phyloP scores from a whole-genome alignment of 2,329 filamentous ascomycete genomes.

The Thielaviopsis ethacetica region DNA sequence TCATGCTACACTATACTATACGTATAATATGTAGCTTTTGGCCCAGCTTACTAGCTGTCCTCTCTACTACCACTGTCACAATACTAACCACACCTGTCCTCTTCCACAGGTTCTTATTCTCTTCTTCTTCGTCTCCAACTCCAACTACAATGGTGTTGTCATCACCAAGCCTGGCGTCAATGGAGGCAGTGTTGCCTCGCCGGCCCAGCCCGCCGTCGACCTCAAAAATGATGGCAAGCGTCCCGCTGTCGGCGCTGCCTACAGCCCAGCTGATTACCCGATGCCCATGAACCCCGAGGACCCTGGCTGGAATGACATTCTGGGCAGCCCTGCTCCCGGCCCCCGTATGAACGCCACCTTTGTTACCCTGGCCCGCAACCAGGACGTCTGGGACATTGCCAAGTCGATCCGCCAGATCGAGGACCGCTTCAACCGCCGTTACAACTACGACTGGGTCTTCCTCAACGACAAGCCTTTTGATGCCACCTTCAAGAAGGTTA shows the following conservation, averaged over 20 bases:
- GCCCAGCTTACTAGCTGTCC: background rate
- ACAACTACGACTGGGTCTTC: conserved; percentile 98
- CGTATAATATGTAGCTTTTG: background rate
- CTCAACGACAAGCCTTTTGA: conserved; percentile 93
- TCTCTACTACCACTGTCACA: conserved; percentile 6
- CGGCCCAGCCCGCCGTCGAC: conserved; percentile 8
- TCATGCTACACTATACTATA: background rate
- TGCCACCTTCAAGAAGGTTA: conserved; percentile 84
- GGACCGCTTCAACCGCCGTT: conserved; percentile 93
- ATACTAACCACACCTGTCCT: conserved; percentile 13
- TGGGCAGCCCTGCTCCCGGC: conserved; percentile 39
- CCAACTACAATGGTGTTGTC: conserved; percentile 26
- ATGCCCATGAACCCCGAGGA: conserved; percentile 37
- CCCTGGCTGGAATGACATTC: conserved; percentile 33
- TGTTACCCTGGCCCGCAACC: conserved; percentile 85
- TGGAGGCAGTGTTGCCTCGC: conserved; percentile 14
- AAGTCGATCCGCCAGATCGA: conserved; percentile 92
- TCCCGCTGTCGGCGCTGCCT: conserved; percentile 17
- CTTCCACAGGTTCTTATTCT: conserved; percentile 41
- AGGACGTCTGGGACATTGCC: conserved; percentile 90
- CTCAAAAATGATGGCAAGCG: conserved; percentile 13
- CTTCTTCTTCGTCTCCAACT: conserved; percentile 65
- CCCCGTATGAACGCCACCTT: conserved; percentile 93
- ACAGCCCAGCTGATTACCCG: conserved; percentile 27
- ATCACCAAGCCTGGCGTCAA: conserved; percentile 15